Base-by-base conservation (phyloP, 1,139 yeast species). In the Pneumocystis wakefieldiae region DNA sequence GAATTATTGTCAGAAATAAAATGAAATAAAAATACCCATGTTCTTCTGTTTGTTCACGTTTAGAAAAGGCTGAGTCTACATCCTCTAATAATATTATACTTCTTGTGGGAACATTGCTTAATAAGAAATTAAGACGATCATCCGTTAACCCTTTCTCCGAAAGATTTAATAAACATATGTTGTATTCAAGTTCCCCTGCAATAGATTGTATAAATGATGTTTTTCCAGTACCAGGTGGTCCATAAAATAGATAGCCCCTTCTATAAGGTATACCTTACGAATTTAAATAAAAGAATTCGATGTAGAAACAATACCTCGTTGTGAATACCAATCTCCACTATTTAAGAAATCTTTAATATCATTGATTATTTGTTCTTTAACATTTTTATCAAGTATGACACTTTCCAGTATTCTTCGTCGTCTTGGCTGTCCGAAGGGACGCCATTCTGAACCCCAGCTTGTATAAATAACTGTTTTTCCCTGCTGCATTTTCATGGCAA, bases 181-280 rank as follows among this genome's bases (percentile, higher is more conserved):
- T 91, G 75, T 92, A 92, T 74, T 94, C 97, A 70, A 92, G 78
- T 68, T 91, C 95, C 37, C 97, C 99, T 0, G 98, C 98, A 65
- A 92, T 77, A 0, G 98, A 97, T 73, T 92, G 97, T 66, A 94
- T 92, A 68, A 89, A 88, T 69, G 96, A 87, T 1, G 97, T 89
- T 72, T 92, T 92, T 64, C 99, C 99, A 68, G 94, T 85, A 0
- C 99, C 99, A 0, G 99, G 99, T 0, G 99, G 98, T 0, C 99
- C 99, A 74, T 88, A 91, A 42, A 92, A 76, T 62, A 92, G 78
- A 72, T 92, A 92, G 0, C 99, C 99, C 70, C 99, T 80, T 73
- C 99, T 81, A 72, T 92, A 92, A 0, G 99, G 99, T 57, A 57
- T 36, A 19, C 59, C 59, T 57, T 36, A 57, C 15, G 19, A n/a